phyloP scores from a whole-genome alignment of 208 protist genomes.

The Trypanosoma congolense region DNA sequence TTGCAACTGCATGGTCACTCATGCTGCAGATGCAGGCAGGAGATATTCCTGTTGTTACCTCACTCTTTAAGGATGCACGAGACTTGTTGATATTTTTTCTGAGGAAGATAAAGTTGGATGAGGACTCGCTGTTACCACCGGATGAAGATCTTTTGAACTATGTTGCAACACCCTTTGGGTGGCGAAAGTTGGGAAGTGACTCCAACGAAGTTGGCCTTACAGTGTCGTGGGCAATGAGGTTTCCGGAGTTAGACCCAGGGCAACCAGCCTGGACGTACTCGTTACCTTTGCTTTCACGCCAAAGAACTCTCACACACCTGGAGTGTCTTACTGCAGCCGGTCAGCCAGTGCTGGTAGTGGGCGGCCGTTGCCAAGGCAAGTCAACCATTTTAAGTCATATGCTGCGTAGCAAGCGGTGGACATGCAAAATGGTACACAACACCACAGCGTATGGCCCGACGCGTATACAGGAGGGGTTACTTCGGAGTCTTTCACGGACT shows the following conservation, averaged over 20 bases:
- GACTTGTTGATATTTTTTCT: conserved; percentile 14
- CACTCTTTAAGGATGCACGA: conserved; percentile 14
- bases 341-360: conserved; percentile 67
- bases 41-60: conserved; percentile 10
- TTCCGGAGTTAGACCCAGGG: conserved; percentile 12
- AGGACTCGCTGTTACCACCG: conserved; percentile 24
- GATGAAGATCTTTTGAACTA: conserved; percentile 33
- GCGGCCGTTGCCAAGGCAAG: conserved; percentile 46
- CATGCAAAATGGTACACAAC: conserved; percentile 41
- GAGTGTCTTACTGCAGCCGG: conserved; percentile 76
- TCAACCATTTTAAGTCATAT: conserved; percentile 64
- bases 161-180: conserved; percentile 48
- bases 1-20: conserved; percentile 56
- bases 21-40: conserved; percentile 22
- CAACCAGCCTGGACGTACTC: conserved; percentile 54
- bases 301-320: conserved; percentile 38
- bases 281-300: conserved; percentile 53
- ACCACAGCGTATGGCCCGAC: conserved; percentile 39
- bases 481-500: conserved; percentile 33
- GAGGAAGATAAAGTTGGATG: conserved; percentile 21
- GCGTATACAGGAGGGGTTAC: conserved; percentile 56
- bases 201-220: conserved; percentile 23
- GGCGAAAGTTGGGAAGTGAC: conserved; percentile 59
- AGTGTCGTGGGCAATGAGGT: conserved; percentile 1
- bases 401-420: conserved; percentile 50